phyloP scores from a whole-genome alignment of 2,329 filamentous ascomycete genomes.

The Stagonosporopsis vannaccii region DNA sequence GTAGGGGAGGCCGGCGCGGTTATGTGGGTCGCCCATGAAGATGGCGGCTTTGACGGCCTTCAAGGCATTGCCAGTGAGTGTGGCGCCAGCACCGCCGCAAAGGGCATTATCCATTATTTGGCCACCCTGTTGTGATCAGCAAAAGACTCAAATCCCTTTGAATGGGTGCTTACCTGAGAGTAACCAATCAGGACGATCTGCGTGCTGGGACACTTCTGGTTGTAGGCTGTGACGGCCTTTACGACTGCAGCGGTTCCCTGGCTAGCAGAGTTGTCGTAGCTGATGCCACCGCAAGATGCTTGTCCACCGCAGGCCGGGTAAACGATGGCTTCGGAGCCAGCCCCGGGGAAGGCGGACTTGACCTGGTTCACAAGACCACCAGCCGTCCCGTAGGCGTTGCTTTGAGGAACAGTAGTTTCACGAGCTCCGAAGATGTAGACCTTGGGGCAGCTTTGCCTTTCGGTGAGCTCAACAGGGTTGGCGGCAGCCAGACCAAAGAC shows the following conservation, averaged over 20 bases:
- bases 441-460: slow-evolving; percentile 50
- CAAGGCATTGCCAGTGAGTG: slow-evolving; percentile 59
- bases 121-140: slow-evolving; percentile 57
- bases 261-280: slow-evolving; percentile 66
- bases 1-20: slow-evolving; percentile 63
- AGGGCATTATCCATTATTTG: slow-evolving; percentile 70
- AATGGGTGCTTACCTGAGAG: slow-evolving; percentile 58
- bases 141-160: not conserved
- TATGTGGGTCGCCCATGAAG: slow-evolving; percentile 70
- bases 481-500: slow-evolving; percentile 44
- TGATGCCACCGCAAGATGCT: slow-evolving; percentile 63
- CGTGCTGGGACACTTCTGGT: slow-evolving; percentile 63
- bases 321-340: slow-evolving; percentile 52
- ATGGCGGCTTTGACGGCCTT: slow-evolving; percentile 68
- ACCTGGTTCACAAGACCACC: slow-evolving; percentile 52
- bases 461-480: slow-evolving; percentile 45
- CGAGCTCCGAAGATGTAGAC: slow-evolving; percentile 56
- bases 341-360: slow-evolving; percentile 49
- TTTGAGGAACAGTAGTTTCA: slow-evolving; percentile 51
- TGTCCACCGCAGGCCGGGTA: slow-evolving; percentile 69
- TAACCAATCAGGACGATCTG: slow-evolving; percentile 69
- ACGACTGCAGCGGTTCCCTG: slow-evolving; percentile 67
- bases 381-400: slow-evolving; percentile 51
- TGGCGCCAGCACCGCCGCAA: slow-evolving; percentile 62
- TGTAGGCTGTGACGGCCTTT: slow-evolving; percentile 65